Evolutionary conservation across 2,329 filamentous ascomycete genomes (phyloP).

Genomic region (Colletotrichum cereale): DNA sequence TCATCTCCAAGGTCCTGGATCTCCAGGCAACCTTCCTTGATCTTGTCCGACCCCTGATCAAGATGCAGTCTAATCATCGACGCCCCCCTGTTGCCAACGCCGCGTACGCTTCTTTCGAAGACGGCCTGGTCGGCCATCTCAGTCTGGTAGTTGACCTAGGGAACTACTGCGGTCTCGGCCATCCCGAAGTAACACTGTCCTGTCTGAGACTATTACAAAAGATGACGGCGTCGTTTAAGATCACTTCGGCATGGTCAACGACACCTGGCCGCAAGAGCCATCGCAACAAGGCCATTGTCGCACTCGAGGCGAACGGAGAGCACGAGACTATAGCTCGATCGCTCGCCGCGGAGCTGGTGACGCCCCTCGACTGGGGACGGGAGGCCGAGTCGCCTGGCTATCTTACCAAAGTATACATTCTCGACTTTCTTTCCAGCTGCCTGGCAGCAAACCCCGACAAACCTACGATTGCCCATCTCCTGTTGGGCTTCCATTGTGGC

Average conservation of each 20-base stretch:
- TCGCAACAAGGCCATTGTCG: slow-evolving; percentile 87
- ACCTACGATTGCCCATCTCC: slow-evolving; percentile 89
- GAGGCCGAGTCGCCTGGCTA: slow-evolving; percentile 80
- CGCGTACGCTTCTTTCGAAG: slow-evolving; percentile 90
- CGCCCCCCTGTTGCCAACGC: slow-evolving; percentile 76
- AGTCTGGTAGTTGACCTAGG: slow-evolving; percentile 85
- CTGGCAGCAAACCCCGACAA: slow-evolving; percentile 79
- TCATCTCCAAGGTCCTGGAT: slow-evolving; percentile 85
- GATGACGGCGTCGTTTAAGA: slow-evolving; percentile 84
- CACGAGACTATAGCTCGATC: slow-evolving; percentile 83
- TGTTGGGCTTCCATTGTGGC: slow-evolving; percentile 88
- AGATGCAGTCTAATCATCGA: slow-evolving; percentile 71
- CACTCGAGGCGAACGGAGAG: slow-evolving; percentile 85
- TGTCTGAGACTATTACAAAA: slow-evolving; percentile 88
- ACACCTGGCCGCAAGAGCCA: slow-evolving; percentile 54
- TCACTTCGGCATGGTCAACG: slow-evolving; percentile 75
- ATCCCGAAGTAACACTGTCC: slow-evolving; percentile 82
- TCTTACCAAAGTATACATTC: slow-evolving; percentile 83
- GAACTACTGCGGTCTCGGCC: slow-evolving; percentile 86
- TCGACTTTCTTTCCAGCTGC: slow-evolving; percentile 88
- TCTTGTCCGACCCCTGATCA: slow-evolving; percentile 84
- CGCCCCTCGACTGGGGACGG: slow-evolving; percentile 78
- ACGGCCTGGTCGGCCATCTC: slow-evolving; percentile 86
- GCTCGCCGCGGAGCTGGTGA: slow-evolving; percentile 76
- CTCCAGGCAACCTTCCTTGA: slow-evolving; percentile 93